Evolutionary conservation across 768 basidiomycete genomes (phyloP).

Genomic region (Gloeopeniophorella convolvens): DNA sequence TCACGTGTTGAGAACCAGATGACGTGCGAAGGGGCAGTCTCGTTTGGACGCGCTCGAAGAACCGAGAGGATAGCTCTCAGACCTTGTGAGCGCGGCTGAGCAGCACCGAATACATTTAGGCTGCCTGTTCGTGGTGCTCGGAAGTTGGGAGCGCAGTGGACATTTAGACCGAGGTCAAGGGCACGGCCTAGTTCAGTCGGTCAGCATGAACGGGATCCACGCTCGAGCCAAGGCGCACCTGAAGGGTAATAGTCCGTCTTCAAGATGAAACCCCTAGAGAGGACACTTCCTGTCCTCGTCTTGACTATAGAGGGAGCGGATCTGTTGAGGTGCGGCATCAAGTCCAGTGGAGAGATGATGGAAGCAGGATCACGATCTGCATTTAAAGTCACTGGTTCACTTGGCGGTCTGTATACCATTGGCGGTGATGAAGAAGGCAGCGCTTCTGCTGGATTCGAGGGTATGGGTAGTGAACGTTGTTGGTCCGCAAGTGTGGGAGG

Average conservation of each 20-base stretch:
- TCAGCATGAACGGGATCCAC: background rate
- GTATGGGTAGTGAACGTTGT: background rate
- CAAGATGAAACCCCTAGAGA: constrained; percentile 84
- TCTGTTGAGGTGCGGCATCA: constrained; percentile 55
- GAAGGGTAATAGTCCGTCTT: constrained; percentile 91
- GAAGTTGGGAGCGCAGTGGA: constrained; percentile 96
- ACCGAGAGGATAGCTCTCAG: constrained; percentile 85
- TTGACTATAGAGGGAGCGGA: constrained; percentile 75
- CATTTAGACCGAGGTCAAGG: constrained; percentile 81
- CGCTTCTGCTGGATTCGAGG: background rate
- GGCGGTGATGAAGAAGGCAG: background rate
- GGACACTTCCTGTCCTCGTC: constrained; percentile 74
- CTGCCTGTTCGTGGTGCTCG: constrained; percentile 70
- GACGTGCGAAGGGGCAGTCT: constrained; percentile 59
- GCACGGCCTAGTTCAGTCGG: constrained; percentile 56
- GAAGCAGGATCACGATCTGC: background rate
- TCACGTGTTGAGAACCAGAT: constrained; percentile 98
- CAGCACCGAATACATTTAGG: constrained; percentile 91
- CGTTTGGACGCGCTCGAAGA: constrained; percentile 66
- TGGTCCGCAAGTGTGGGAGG: background rate
- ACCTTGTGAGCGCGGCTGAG: constrained; percentile 91
- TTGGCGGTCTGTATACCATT: constrained; percentile 7
- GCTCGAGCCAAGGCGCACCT: constrained; percentile 34
- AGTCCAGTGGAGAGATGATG: constrained; percentile 39
- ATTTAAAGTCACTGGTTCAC: constrained; percentile 8